Evolutionary conservation across 1,139 yeast genomes (phyloP), one percentile per base, ranked within the genome.

Genomic region (Suhomyces maxii): DNA sequence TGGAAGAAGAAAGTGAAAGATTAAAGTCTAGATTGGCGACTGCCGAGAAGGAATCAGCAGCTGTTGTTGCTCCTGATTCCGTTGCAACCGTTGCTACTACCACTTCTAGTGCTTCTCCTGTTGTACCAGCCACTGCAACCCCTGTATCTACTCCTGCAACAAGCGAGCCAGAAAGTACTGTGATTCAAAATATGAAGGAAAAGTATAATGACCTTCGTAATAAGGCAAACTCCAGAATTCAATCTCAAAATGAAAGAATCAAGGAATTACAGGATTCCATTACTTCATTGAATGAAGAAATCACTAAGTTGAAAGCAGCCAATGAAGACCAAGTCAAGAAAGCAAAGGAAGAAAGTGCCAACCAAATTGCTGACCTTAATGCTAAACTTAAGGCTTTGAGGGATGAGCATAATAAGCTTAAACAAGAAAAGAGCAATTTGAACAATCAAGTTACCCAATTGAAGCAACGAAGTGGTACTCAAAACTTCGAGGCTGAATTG

Each of bases 1-100:
- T 71, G 8, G 60, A 58, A 35, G 80, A 75, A 51, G 79, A 73
- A 48, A 70, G 70, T 47, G 65, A 59, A n/a, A 60, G 76, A 12
- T 59, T 69, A 47, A 64, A 61, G 48, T 40, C 54, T 11, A 52
- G 47, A 41, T 62, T 48, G 40, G 26, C 53, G 50, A 12, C 62
- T 70, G 71, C 38, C 7, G 70, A 26, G 67, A 70, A 48, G 73
- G 73, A 49, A 55, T 76, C 35, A 9, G 40, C 34, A 11, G 42
- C 39, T 10, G 44, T 40, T 26, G 13, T 18, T 13, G 26, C 40
- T 14, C 13, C 48, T 6, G 36, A 37, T n/a, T n/a, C 36, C 3
- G 28, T 8, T 7, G 41, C 44, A 7, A 34, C 36, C n/a, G n/a
- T n/a, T 12, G 25, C 14, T 12, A 7, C 11, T n/a, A 30, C 11